Conservation (phyloP, 106 monocot genomes). For the Posidonia australis region DNA sequence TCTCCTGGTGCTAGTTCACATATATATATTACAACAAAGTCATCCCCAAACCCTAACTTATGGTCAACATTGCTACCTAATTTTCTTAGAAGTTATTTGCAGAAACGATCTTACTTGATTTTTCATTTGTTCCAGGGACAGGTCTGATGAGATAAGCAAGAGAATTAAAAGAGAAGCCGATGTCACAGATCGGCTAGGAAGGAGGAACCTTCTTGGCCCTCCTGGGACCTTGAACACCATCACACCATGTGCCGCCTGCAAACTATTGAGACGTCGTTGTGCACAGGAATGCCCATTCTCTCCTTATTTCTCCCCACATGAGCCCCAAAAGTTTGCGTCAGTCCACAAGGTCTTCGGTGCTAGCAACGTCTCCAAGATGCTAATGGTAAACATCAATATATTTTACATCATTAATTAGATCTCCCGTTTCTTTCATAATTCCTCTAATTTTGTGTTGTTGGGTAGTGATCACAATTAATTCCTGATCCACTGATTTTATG, state of each 20-base stretch:
- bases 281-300: constrained; percentile 95
- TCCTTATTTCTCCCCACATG: constrained; percentile 92
- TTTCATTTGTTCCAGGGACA: no score
- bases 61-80: no score
- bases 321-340: constrained; percentile 86
- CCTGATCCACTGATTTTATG: not conserved
- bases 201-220: constrained; percentile 30
- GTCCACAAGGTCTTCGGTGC: constrained; percentile 98
- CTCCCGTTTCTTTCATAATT: not conserved
- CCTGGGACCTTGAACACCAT: constrained; percentile 51
- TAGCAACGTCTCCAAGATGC: constrained; percentile 96
- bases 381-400: constrained; percentile 37
- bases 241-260: constrained; percentile 88
- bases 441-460: not conserved
- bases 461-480: not conserved
- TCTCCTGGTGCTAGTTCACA: no score
- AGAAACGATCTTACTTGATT: no score
- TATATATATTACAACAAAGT: no score
- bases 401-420: not conserved
- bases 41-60: no score
- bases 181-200: constrained; percentile 23
- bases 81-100: no score
- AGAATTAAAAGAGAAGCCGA: constrained; percentile 54
- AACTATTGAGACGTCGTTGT: constrained; percentile 76
- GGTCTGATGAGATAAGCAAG: no score